These are phyloP conservation scores for Sugiyamaella castrensis DNA, from an alignment of 1,139 yeast genomes.

Conservation along the genomic window DNA sequence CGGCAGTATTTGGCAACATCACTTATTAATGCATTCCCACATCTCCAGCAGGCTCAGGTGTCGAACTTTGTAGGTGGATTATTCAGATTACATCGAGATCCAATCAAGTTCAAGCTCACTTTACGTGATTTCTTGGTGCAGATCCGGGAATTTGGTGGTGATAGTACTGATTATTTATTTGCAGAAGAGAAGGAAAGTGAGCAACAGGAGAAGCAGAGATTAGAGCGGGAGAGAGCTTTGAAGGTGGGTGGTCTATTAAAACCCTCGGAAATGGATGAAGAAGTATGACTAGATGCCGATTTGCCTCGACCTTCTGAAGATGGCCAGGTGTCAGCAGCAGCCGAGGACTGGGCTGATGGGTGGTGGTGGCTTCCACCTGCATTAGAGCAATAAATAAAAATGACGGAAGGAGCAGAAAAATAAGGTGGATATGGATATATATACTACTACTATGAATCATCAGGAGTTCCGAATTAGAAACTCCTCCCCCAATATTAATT, in stretches of 20 bases:
- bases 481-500: too few relatives aligned
- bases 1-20: constrained; percentile 80
- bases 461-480: neutral
- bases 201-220: constrained; percentile 59
- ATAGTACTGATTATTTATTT: constrained; percentile 84
- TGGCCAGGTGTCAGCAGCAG: neutral
- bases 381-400: neutral
- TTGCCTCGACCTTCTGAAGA: too few relatives aligned
- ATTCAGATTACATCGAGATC: constrained; percentile 65
- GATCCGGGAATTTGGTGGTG: constrained; percentile 94
- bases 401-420: neutral
- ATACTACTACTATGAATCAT: neutral
- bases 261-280: constrained; percentile 88
- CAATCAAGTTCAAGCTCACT: constrained; percentile 73
- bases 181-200: constrained; percentile 91
- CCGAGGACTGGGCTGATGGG: constrained; percentile 12
- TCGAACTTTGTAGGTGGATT: constrained; percentile 76
- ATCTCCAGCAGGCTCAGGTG: constrained; percentile 79
- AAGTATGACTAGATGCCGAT: constrained; percentile 11
- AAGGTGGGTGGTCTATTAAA: constrained; percentile 91
- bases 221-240: constrained; percentile 77
- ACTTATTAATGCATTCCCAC: constrained; percentile 85
- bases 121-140: constrained; percentile 95
- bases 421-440: neutral
- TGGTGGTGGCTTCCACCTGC: constrained; percentile 11